Evolutionary conservation across 495 filamentous ascomycete species (phyloP), one percentile per base, ranked within the genome.

Genomic region (Aspergillus incahuasiensis): DNA sequence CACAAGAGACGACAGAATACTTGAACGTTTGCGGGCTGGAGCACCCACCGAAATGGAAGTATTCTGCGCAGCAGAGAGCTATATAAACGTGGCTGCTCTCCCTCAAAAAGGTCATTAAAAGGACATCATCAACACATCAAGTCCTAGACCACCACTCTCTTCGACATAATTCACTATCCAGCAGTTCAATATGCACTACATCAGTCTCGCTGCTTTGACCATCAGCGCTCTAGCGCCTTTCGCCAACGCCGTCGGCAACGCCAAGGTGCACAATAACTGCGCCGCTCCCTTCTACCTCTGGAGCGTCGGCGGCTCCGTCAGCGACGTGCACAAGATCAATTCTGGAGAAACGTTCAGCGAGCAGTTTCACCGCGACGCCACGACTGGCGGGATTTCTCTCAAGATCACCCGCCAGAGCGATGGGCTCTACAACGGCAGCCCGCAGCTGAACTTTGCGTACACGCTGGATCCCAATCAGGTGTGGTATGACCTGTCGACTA

Each of bases 401-500:
- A 85, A 85, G 67, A 74, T 85, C 58, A 81, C 81, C 43, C 68
- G 54, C 35, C 57, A 55, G 11, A 38, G 70, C 52, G 68, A 83
- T 59, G 81, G 82, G 7, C 66, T 85, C 41, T 82, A 76, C 68
- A 73, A 75, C 52, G 79, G 77, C 47, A 74, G 72, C 38, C 68
- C 80, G 1, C 70, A 82, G 67, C 76, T 75, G 46, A 74, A 74
- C 66, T 82, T 76, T 59, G 76, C 79, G 6, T 83, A 82, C 62
- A 75, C 74, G 46, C 69, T 85, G 25, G 76, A 80, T 48, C 71
- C 71, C 47, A 62, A 34, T 54, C 63, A 65, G 15, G 60, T 83
- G 44, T 85, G 75, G 76, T 85, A 83, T 56, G 82, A 84, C 52
- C 64, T 85, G 51, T 76, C 69, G 43, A 70, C 74, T 56, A 78